Evolutionary conservation across 352 stramenopile genomes (phyloP).

Genomic region (Phytopythium litorale): DNA sequence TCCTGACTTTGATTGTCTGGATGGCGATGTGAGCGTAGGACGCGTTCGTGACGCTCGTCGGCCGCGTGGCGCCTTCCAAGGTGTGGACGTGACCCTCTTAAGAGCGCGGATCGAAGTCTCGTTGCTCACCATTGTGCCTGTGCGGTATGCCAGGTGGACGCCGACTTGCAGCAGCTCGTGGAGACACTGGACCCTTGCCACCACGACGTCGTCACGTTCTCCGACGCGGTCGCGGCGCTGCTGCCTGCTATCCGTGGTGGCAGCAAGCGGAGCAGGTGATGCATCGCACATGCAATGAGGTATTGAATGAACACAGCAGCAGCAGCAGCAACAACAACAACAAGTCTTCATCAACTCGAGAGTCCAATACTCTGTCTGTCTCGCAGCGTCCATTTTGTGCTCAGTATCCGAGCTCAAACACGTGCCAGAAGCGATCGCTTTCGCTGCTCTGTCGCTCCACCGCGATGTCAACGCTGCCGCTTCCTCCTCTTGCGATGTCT

Average conservation of each 20-base stretch:
- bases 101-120: neutral
- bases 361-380: neutral
- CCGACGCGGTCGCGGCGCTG: constrained; percentile 39
- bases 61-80: constrained; percentile 35
- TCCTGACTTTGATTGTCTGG: neutral
- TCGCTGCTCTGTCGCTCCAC: constrained; percentile 31
- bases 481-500: neutral
- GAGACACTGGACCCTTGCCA: constrained; percentile 56
- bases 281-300: neutral
- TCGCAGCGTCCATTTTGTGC: neutral
- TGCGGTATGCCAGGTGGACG: constrained; percentile 16
- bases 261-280: neutral
- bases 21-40: constrained; percentile 13
- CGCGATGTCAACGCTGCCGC: neutral
- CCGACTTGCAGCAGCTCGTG: constrained; percentile 35
- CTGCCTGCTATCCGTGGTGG: constrained; percentile 27
- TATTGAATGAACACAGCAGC: neutral
- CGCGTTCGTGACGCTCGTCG: constrained; percentile 29
- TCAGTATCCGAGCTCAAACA: constrained; percentile 62
- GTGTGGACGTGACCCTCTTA: constrained; percentile 7
- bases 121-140: constrained; percentile 1
- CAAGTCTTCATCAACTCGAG: neutral
- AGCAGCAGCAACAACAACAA: neutral
- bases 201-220: constrained; percentile 78
- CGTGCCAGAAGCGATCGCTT: constrained; percentile 54